phyloP scores from a whole-genome alignment of 2,329 filamentous ascomycete species.

The Cordyceps cateniannulata region DNA sequence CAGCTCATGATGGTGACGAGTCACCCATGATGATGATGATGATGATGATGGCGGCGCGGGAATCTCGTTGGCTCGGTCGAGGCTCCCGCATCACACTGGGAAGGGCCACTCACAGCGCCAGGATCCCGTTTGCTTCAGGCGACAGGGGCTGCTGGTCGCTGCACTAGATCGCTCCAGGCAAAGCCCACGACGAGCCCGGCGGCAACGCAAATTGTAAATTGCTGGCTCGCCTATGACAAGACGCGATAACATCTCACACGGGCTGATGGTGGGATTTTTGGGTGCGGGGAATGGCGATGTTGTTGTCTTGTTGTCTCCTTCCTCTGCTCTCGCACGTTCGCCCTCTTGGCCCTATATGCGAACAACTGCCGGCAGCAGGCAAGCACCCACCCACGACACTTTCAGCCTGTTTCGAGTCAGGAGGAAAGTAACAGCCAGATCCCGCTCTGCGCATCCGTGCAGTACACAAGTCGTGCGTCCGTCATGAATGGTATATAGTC shows the following conservation, averaged over 20 bases:
- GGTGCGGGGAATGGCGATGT: not conserved
- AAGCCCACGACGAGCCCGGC: not conserved
- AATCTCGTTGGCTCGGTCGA: constrained; percentile 2
- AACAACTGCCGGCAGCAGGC: too few relatives aligned
- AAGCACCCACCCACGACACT: too few relatives aligned
- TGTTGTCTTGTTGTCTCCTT: too few relatives aligned
- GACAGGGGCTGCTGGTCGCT: not conserved
- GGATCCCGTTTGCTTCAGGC: not conserved
- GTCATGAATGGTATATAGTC: too few relatives aligned
- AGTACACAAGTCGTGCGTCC: too few relatives aligned
- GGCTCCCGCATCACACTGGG: not conserved
- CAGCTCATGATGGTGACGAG: not conserved
- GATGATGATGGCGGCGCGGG: not conserved
- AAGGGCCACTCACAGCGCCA: not conserved
- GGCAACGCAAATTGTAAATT: not conserved
- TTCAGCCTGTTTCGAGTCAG: too few relatives aligned
- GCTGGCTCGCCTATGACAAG: not conserved
- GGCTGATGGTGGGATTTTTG: not conserved
- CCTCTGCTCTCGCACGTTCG: too few relatives aligned
- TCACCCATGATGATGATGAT: not conserved
- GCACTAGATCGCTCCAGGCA: not conserved
- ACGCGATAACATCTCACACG: not conserved
- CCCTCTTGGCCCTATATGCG: too few relatives aligned
- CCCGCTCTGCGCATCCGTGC: too few relatives aligned
- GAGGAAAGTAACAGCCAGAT: too few relatives aligned